A percentile compares a stretch with the other conserved stretches of the same genome.
These are phyloP conservation scores for Starmera pachycereana DNA, from an alignment of 805 yeast genomes.

Conservation along the genomic window DNA sequence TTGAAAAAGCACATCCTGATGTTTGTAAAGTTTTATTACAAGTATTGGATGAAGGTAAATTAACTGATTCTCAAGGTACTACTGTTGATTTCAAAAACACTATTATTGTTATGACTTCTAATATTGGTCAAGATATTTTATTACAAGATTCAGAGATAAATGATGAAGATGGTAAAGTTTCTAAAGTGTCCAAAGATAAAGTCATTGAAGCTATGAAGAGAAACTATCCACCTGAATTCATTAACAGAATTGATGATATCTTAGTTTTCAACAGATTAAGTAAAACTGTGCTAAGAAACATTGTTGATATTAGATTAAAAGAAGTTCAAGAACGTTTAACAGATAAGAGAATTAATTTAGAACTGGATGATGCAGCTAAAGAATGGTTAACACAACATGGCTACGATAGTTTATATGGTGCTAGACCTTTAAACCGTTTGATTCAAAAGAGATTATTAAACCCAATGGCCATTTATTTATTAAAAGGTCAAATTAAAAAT, in stretches of 20 bases:
- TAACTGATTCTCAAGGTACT: slow-evolving; percentile 93
- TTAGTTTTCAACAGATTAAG: slow-evolving; percentile 87
- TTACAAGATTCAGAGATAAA: slow-evolving; percentile 44
- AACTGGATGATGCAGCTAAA: slow-evolving; percentile 53
- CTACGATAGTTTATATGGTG: slow-evolving; percentile 88
- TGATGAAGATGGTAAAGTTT: slow-evolving; percentile 50
- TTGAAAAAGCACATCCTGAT: slow-evolving; percentile 95
- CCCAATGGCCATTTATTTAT: slow-evolving; percentile 73
- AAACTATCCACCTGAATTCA: slow-evolving; percentile 87
- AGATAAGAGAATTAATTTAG: slow-evolving; percentile 64
- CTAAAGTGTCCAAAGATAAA: slow-evolving; percentile 37
- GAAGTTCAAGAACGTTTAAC: slow-evolving; percentile 74
- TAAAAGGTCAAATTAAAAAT: slow-evolving; percentile 65
- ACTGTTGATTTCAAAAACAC: slow-evolving; percentile 92
- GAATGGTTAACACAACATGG: slow-evolving; percentile 77
- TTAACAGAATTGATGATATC: slow-evolving; percentile 91
- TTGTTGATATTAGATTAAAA: slow-evolving; percentile 73
- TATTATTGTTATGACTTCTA: slow-evolving; percentile 92
- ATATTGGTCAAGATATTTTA: slow-evolving; percentile 88
- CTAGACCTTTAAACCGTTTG: slow-evolving; percentile 88
- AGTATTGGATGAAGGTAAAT: slow-evolving; percentile 88
- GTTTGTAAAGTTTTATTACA: slow-evolving; percentile 85
- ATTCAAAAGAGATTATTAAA: slow-evolving; percentile 78
- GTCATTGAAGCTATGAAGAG: slow-evolving; percentile 62
- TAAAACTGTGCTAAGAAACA: slow-evolving; percentile 58